phyloP scores from a whole-genome alignment of 2,329 filamentous ascomycete genomes.

The Septoria linicola region DNA sequence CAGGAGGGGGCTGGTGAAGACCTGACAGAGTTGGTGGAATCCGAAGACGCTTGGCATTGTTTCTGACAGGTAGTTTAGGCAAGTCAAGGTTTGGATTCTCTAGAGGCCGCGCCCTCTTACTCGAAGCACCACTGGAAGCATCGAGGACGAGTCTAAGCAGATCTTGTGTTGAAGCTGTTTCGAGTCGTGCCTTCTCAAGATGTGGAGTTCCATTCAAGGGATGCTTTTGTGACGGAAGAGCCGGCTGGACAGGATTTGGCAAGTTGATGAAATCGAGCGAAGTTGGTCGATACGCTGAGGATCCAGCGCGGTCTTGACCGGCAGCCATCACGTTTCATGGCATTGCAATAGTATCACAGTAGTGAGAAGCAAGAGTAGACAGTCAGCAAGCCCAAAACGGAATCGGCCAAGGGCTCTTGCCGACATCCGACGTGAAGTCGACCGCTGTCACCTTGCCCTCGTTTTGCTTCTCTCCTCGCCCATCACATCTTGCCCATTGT shows the following conservation, averaged over 20 bases:
- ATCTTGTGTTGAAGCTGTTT: slow-evolving; percentile 31
- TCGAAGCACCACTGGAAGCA: slow-evolving; percentile 36
- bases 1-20: slow-evolving; percentile 62
- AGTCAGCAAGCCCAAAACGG: background rate
- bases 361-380: background rate
- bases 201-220: slow-evolving; percentile 35
- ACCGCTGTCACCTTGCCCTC: no score
- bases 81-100: slow-evolving; percentile 28
- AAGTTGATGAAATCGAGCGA: slow-evolving; percentile 39
- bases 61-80: slow-evolving; percentile 41
- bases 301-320: slow-evolving; percentile 14
- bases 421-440: no score
- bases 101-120: slow-evolving; percentile 28
- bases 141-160: slow-evolving; percentile 30
- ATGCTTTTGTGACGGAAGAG: slow-evolving; percentile 37
- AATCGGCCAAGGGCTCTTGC: no score
- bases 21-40: slow-evolving; percentile 57
- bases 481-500: no score
- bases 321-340: slow-evolving; percentile 14
- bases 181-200: slow-evolving; percentile 29
- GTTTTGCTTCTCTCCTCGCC: no score
- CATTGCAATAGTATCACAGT: background rate
- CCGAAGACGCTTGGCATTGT: slow-evolving; percentile 37
- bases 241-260: slow-evolving; percentile 40
- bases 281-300: slow-evolving; percentile 30